phyloP scores from a whole-genome alignment of 768 basidiomycete genomes.

The Neoboletus magnificus region DNA sequence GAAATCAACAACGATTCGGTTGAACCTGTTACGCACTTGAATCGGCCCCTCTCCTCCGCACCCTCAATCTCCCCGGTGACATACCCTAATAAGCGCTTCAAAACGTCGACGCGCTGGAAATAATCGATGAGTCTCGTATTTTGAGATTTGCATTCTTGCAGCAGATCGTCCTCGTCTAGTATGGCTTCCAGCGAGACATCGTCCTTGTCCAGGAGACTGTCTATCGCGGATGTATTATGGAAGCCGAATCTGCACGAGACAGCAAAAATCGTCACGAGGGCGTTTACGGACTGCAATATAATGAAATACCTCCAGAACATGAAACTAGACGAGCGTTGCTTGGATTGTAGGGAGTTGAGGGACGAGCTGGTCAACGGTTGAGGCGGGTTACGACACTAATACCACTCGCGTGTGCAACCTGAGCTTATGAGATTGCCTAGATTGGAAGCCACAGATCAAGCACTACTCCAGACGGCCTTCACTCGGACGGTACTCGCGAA shows the following conservation, averaged over 20 bases:
- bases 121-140: conserved; percentile 88
- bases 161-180: conserved; percentile 88
- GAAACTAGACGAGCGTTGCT: conserved; percentile 21
- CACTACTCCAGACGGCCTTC: background rate
- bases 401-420: background rate
- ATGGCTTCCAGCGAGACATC: conserved; percentile 87
- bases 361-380: conserved; percentile 11
- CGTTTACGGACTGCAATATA: background rate
- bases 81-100: conserved; percentile 78
- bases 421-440: conserved; percentile 19
- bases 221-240: conserved; percentile 84
- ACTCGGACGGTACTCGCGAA: background rate
- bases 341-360: conserved; percentile 2
- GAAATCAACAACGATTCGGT: conserved; percentile 1
- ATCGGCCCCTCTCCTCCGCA: conserved; percentile 72
- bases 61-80: conserved; percentile 84
- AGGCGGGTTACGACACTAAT: conserved; percentile 22
- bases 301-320: conserved; percentile 50
- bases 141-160: conserved; percentile 94
- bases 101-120: conserved; percentile 76
- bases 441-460: conserved; percentile 23
- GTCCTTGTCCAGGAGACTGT: conserved; percentile 87
- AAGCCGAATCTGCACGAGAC: conserved; percentile 76
- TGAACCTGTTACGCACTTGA: conserved; percentile 60
- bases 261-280: conserved; percentile 1